Evolutionary conservation across 768 basidiomycete species (phyloP), one percentile per base, ranked within the genome.

Genomic region (Pulveroboletus ravenelii): DNA sequence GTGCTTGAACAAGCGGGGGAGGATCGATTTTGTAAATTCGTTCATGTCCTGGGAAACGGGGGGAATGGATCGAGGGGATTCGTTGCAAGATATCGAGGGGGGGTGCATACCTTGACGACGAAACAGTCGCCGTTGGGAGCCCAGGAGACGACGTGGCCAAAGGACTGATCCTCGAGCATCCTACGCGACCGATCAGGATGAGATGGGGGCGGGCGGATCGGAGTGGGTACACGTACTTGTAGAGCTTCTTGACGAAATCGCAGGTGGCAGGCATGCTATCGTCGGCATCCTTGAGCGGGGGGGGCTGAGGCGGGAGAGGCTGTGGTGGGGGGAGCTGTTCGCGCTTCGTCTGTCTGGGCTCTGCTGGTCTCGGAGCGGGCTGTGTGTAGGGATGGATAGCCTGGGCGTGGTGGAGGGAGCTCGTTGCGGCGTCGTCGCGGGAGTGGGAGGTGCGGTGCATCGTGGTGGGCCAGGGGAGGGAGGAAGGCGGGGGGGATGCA

Each of bases 171-270:
- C 66, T 92, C 88, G 37, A 94, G 82, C 90, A 94, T 94, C 65
- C 92, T 93, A 29, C 59, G 10, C 39, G 29, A n/a, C 4, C 5
- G 41, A 50, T 39, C 6, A 12, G 6, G 42, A 14, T 62, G 23
- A 55, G 57, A 51, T 8, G 27, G n/a, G 1, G n/a, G n/a, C 8
- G 23, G 2, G 37, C 0, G 36, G 3, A 41, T 44, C n/a, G 15
- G 37, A 44, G 0, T 18, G 17, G 32, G 15, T 23, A 41, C 1
- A 71, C 79, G 53, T 39, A 93, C 92, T 87, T 89, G 86, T 87
- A 93, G 9, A 95, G 72, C 66, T 93, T 94, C 74, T 93, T 93
- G 57, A 94, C 92, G 65, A 95, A 95, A 70, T 94, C 92, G 60
- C 83, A 85, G 30, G 93, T 88, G n/a, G 86, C 81, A 1, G 89